These are phyloP conservation scores for Lachancea sp. DNA, from an alignment of 805 yeast species.

Conservation along the genomic window DNA sequence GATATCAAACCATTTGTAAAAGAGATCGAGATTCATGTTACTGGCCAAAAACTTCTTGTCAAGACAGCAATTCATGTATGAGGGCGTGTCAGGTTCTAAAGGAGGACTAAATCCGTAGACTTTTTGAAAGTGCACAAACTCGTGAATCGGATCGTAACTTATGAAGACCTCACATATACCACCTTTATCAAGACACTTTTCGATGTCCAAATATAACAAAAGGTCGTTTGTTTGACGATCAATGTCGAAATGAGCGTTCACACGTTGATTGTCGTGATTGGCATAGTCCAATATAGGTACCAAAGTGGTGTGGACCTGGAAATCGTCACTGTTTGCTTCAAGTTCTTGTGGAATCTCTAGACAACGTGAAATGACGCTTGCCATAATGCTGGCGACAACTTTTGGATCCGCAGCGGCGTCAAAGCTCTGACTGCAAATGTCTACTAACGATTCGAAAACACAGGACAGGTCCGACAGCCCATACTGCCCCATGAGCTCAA, in stretches of 20 bases:
- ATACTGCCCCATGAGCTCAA: constrained; percentile 4
- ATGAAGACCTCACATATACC: constrained; percentile 37
- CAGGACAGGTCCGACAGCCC: background rate
- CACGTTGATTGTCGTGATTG: constrained; percentile 44
- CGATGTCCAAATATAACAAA: constrained; percentile 32
- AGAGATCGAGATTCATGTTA: constrained; percentile 16
- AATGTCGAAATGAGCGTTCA: constrained; percentile 57
- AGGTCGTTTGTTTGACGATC: constrained; percentile 42
- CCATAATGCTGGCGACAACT: constrained; percentile 23
- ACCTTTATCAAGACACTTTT: constrained; percentile 2
- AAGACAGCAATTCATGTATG: constrained; percentile 16
- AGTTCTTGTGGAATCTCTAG: constrained; percentile 55
- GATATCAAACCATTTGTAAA: constrained; percentile 35
- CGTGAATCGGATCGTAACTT: constrained; percentile 40
- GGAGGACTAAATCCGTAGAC: constrained; percentile 45
- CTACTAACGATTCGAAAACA: constrained; percentile 2
- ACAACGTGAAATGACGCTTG: constrained; percentile 52
- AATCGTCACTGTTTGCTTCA: constrained; percentile 33
- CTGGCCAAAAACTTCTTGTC: constrained; percentile 10
- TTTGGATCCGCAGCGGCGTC: background rate
- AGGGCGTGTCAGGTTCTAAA: constrained; percentile 3
- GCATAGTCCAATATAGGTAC: constrained; percentile 66
- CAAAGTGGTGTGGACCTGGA: constrained; percentile 44
- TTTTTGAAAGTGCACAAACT: constrained; percentile 34
- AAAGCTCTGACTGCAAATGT: constrained; percentile 2